These are phyloP conservation scores for Pichia sp. DNA, from an alignment of 1,139 yeast species.

Conservation along the genomic window DNA sequence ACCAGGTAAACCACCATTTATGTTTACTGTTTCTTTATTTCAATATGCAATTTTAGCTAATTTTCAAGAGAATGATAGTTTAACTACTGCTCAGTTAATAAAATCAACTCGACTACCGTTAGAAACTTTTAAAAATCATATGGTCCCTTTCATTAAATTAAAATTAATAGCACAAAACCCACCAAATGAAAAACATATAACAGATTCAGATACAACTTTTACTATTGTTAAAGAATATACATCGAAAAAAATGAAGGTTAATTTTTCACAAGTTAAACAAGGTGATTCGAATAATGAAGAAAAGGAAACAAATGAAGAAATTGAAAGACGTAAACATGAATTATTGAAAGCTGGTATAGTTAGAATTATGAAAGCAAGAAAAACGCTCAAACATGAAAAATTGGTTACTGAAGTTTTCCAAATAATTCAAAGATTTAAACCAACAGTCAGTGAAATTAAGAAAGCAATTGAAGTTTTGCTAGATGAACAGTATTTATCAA, in stretches of 20 bases:
- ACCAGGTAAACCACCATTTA: slow-evolving; percentile 77
- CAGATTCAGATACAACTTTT: slow-evolving; percentile 52
- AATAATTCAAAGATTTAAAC: slow-evolving; percentile 81
- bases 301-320: slow-evolving; percentile 77
- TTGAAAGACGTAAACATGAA: slow-evolving; percentile 80
- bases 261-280: slow-evolving; percentile 68
- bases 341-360: slow-evolving; percentile 91
- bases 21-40: slow-evolving; percentile 73
- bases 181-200: slow-evolving; percentile 42
- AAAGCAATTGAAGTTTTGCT: slow-evolving; percentile 79
- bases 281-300: slow-evolving; percentile 71
- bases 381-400: slow-evolving; percentile 68
- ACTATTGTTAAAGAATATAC: slow-evolving; percentile 77
- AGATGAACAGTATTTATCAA: slow-evolving; percentile 77
- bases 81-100: slow-evolving; percentile 55
- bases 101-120: slow-evolving; percentile 64
- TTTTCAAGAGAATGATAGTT: slow-evolving; percentile 58
- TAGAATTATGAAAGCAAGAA: slow-evolving; percentile 92
- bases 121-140: slow-evolving; percentile 64
- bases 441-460: slow-evolving; percentile 80
- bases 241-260: slow-evolving; percentile 77
- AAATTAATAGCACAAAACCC: slow-evolving; percentile 66
- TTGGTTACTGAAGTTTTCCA: slow-evolving; percentile 85
- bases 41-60: slow-evolving; percentile 84
- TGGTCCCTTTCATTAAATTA: slow-evolving; percentile 73